Percentiles rank a stretch among this genome's conserved stretches.
Evolutionary conservation across 2,329 filamentous ascomycete species (phyloP).

Genomic region (Sporothrix luriei): DNA sequence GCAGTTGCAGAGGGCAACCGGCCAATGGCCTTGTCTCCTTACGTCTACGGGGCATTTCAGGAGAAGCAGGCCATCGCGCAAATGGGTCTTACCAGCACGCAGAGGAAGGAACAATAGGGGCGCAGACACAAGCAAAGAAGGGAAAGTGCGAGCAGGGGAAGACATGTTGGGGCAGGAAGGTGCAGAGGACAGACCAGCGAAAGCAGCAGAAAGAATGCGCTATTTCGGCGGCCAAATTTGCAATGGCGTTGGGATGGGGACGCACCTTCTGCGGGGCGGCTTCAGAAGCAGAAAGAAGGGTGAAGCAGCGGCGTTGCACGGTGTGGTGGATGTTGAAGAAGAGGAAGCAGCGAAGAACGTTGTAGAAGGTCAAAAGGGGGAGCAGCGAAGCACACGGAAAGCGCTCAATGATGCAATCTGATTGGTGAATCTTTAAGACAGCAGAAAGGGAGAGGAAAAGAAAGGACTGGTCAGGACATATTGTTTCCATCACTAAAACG

Average conservation of each 20-base stretch:
- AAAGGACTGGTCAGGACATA: neutral
- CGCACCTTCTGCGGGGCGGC: constrained; percentile 25
- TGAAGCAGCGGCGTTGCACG: constrained; percentile 19
- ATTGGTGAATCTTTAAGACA: neutral
- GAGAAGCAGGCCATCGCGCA: neutral
- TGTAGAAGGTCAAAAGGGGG: neutral
- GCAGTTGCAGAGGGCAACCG: constrained; percentile 27
- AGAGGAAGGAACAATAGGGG: neutral
- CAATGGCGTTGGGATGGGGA: neutral
- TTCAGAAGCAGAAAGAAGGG: constrained; percentile 16
- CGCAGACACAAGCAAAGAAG: neutral
- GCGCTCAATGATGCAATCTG: neutral
- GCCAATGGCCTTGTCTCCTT: constrained; percentile 18
- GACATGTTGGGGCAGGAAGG: constrained; percentile 13
- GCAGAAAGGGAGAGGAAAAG: too few species aligned
- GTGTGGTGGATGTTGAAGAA: neutral
- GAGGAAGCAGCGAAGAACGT: constrained; percentile 3
- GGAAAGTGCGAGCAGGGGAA: neutral
- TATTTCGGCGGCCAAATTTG: constrained; percentile 16
- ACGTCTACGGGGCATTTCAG: neutral
- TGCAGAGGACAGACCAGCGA: constrained; percentile 12
- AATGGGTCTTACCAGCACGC: constrained; percentile 4
- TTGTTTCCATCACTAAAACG: neutral
- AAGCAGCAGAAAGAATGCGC: neutral
- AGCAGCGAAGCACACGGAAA: neutral